A percentile compares a stretch with the other conserved stretches of the same genome.
Evolutionary conservation across 208 protist genomes (phyloP).

Genomic region (Crithidia fasciculata): DNA sequence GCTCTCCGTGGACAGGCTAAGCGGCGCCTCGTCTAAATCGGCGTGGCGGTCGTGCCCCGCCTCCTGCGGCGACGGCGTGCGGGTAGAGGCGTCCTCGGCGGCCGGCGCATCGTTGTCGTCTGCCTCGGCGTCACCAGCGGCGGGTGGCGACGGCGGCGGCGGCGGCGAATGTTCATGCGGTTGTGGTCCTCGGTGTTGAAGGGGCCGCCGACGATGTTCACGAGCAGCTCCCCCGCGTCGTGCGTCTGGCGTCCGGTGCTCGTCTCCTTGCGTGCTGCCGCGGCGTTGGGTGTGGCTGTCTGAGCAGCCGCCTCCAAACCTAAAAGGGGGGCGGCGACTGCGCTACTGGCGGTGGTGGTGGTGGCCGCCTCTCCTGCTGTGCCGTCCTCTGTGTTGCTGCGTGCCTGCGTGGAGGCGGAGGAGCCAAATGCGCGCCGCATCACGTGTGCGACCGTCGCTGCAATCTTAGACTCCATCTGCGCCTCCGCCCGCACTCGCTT

Average conservation of each 20-base stretch:
- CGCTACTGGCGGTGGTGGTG: too few species aligned
- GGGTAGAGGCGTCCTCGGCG: conserved; percentile 8
- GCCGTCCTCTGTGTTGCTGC: too few species aligned
- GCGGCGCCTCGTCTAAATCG: not conserved
- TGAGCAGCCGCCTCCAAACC: too few species aligned
- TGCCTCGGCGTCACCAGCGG: not conserved
- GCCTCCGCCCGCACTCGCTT: not conserved
- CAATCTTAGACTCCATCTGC: conserved; percentile 4
- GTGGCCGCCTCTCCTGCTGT: not conserved
- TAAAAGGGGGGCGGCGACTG: too few species aligned
- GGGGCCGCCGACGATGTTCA: conserved; percentile 1
- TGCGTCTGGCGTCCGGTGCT: too few species aligned
- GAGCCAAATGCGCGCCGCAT: not conserved
- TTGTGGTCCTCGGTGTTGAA: not conserved
- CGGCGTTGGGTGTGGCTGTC: too few species aligned
- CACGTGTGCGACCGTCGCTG: not conserved
- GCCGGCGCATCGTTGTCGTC: conserved; percentile 3
- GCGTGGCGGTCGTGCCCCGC: not conserved
- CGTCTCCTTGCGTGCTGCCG: too few species aligned
- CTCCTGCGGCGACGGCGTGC: conserved; percentile 3
- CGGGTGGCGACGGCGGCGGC: not conserved
- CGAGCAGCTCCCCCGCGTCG: not conserved
- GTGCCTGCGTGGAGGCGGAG: not conserved
- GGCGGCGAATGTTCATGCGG: not conserved
- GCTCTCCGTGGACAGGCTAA: not conserved